These are phyloP conservation scores for Curvularia hawaiiensis DNA, from an alignment of 2,329 filamentous ascomycete genomes.

Conservation along the genomic window DNA sequence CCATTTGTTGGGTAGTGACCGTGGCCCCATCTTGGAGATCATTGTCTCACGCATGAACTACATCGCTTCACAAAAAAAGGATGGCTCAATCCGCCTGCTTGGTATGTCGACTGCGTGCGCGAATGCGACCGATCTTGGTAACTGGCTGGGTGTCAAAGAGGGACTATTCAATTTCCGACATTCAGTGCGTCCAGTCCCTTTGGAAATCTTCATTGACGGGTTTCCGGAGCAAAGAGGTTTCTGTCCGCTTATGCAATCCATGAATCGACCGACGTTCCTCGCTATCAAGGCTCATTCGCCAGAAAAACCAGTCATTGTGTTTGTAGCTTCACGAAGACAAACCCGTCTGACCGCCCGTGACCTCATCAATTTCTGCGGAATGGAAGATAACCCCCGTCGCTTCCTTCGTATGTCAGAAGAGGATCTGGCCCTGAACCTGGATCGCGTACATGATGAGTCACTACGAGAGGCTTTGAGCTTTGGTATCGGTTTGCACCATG, in stretches of 20 bases:
- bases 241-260: slow-evolving; percentile 97
- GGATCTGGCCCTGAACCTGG: slow-evolving; percentile 85
- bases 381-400: slow-evolving; percentile 95
- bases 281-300: slow-evolving; percentile 97
- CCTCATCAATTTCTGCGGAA: slow-evolving; percentile 94
- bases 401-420: slow-evolving; percentile 96
- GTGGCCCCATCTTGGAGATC: slow-evolving; percentile 96
- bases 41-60: slow-evolving; percentile 97
- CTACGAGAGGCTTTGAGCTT: slow-evolving; percentile 94
- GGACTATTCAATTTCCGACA: slow-evolving; percentile 96
- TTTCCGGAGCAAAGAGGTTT: slow-evolving; percentile 96
- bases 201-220: slow-evolving; percentile 97
- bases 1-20: slow-evolving; percentile 92
- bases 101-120: slow-evolving; percentile 99
- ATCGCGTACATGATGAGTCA: slow-evolving; percentile 89
- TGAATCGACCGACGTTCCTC: slow-evolving; percentile 96
- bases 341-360: slow-evolving; percentile 95
- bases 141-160: slow-evolving; percentile 97
- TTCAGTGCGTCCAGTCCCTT: slow-evolving; percentile 91
- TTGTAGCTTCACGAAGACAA: slow-evolving; percentile 93
- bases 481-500: slow-evolving; percentile 95
- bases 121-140: slow-evolving; percentile 90
- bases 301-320: slow-evolving; percentile 96
- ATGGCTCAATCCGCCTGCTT: slow-evolving; percentile 81
- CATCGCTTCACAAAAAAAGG: slow-evolving; percentile 89